Evolutionary conservation across 208 protist species (phyloP).

Genomic region (Endotrypanum monterogeii): DNA sequence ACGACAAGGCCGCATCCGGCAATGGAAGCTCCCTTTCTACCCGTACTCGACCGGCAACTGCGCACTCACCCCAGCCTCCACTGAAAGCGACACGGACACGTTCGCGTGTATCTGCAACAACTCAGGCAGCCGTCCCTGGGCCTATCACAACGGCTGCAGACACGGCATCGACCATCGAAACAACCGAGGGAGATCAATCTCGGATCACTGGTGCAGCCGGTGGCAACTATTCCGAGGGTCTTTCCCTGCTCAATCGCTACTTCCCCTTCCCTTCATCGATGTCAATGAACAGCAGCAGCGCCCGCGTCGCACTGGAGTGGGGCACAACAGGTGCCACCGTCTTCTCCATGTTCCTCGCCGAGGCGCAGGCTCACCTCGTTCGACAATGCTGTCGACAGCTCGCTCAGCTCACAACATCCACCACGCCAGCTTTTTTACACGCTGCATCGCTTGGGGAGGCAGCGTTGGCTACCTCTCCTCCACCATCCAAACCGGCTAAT

Average conservation of each 20-base stretch:
- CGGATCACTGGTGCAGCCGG: not conserved
- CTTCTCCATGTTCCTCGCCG: constrained; percentile 36
- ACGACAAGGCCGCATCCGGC: not conserved
- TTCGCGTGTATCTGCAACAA: no score
- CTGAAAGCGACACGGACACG: not conserved
- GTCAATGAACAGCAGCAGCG: not conserved
- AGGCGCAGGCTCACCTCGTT: constrained; percentile 35
- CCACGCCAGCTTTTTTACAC: constrained; percentile 21
- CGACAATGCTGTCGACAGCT: constrained; percentile 36
- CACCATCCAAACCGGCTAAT: not conserved
- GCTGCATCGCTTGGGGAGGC: constrained; percentile 28
- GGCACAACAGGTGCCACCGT: constrained; percentile 12
- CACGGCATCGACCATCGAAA: not conserved
- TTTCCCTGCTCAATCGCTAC: not conserved
- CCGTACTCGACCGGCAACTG: not conserved
- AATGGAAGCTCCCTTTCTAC: not conserved
- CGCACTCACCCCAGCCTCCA: not conserved
- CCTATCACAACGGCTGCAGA: not conserved
- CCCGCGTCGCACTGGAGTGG: not conserved
- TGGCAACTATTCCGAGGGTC: not conserved
- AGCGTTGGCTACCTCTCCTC: constrained; percentile 1
- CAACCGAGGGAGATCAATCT: not conserved
- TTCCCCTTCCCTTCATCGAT: not conserved
- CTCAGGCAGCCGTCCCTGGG: not conserved
- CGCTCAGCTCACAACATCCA: constrained; percentile 27